These are phyloP conservation scores for Sporothrix pallida DNA, from an alignment of 2,329 filamentous ascomycete species.

Conservation along the genomic window DNA sequence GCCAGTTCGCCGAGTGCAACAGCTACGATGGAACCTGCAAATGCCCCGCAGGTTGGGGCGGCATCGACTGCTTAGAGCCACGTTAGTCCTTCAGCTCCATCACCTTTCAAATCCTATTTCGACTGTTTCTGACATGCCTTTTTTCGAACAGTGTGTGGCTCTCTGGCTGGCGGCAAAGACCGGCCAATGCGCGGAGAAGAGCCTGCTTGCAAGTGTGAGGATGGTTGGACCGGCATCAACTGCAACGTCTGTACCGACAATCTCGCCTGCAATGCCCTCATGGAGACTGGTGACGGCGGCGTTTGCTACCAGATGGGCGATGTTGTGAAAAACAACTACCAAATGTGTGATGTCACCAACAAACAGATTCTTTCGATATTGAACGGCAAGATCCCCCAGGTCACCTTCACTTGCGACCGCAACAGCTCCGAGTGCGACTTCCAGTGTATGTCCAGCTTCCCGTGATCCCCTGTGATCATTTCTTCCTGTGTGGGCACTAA, in stretches of 20 bases:
- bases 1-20: conserved; percentile 89
- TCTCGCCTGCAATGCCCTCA: conserved; percentile 83
- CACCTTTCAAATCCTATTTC: not conserved
- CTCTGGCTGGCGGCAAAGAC: conserved; percentile 79
- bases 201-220: conserved; percentile 77
- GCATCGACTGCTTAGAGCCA: conserved; percentile 89
- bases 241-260: conserved; percentile 93
- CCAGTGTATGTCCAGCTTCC: conserved; percentile 69
- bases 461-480: not conserved
- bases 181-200: conserved; percentile 72
- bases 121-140: not conserved
- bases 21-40: conserved; percentile 89
- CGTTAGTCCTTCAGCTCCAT: conserved; percentile 51
- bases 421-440: conserved; percentile 84
- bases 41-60: conserved; percentile 90
- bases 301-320: conserved; percentile 92
- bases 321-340: conserved; percentile 91
- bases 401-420: conserved; percentile 88
- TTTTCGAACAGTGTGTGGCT: conserved; percentile 72
- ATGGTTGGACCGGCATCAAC: conserved; percentile 96
- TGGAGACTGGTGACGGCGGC: conserved; percentile 80
- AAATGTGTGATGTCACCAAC: conserved; percentile 98
- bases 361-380: conserved; percentile 88
- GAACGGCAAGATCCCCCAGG: conserved; percentile 83
- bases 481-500: not conserved